A percentile compares a stretch with the other conserved stretches of the same genome.
Evolutionary conservation across 345 rosid species (phyloP).

Genomic region (Gossypioides kirkii): DNA sequence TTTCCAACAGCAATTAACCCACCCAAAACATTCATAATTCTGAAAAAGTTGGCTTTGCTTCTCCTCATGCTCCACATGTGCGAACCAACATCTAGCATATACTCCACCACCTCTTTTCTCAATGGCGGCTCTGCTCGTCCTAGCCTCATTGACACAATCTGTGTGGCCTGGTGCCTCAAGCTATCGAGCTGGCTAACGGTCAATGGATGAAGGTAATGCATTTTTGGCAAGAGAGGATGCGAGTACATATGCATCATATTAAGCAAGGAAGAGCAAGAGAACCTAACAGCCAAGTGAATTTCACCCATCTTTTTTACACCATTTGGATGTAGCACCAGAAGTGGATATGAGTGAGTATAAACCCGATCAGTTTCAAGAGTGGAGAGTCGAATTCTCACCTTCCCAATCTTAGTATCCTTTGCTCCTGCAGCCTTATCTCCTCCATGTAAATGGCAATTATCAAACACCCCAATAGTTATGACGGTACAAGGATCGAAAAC

Average conservation of each 20-base stretch:
- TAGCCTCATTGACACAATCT: slow-evolving; percentile 75
- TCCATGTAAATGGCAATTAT: slow-evolving; percentile 78
- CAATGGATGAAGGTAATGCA: slow-evolving; percentile 85
- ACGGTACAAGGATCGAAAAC: slow-evolving; percentile 92
- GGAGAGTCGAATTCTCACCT: slow-evolving; percentile 83
- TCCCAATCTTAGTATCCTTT: slow-evolving; percentile 69
- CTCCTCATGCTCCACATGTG: slow-evolving; percentile 99
- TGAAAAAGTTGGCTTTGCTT: slow-evolving; percentile 92
- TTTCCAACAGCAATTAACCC: slow-evolving; percentile 81
- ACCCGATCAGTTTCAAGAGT: slow-evolving; percentile 90
- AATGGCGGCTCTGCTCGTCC: slow-evolving; percentile 84
- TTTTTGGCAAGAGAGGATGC: slow-evolving; percentile 72
- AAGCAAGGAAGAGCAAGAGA: slow-evolving; percentile 75
- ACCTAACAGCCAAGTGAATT: slow-evolving; percentile 85
- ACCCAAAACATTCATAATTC: slow-evolving; percentile 73
- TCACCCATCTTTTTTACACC: slow-evolving; percentile 97
- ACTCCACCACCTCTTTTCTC: slow-evolving; percentile 87
- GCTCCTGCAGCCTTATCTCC: slow-evolving; percentile 53
- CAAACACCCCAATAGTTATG: slow-evolving; percentile 82
- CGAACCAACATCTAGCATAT: slow-evolving; percentile 90
- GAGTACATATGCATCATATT: slow-evolving; percentile 96
- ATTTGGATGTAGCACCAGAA: slow-evolving; percentile 60
- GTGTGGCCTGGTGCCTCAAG: slow-evolving; percentile 87
- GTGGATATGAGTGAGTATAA: slow-evolving; percentile 86
- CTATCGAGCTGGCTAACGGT: slow-evolving; percentile 85